Conservation (phyloP, 1,284 basidiomycete genomes). For the Ustilago curta region DNA sequence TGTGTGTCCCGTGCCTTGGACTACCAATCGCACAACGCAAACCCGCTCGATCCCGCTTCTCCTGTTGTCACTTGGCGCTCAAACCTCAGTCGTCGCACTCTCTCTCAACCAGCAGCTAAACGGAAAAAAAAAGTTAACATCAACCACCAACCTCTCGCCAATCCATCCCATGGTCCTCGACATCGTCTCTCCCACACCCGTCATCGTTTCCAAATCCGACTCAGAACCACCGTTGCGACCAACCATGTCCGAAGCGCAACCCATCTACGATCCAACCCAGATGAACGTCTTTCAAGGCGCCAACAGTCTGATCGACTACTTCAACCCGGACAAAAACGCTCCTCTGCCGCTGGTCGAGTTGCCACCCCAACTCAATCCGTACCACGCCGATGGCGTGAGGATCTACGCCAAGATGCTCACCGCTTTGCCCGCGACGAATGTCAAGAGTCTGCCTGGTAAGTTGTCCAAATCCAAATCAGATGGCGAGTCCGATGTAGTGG, state of each 20-base stretch:
- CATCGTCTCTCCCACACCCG: neutral
- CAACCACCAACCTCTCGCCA: neutral
- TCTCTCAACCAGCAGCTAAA: neutral
- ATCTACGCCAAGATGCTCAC: constrained; percentile 56
- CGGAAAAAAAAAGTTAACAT: too few relatives aligned
- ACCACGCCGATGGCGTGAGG: constrained; percentile 36
- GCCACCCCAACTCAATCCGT: constrained; percentile 46
- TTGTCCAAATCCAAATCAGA: neutral
- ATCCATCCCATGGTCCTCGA: neutral
- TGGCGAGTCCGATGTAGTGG: neutral
- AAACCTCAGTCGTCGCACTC: neutral
- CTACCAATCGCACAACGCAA: too few relatives aligned
- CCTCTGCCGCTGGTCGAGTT: constrained; percentile 49
- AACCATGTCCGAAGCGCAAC: constrained; percentile 7
- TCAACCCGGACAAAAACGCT: constrained; percentile 49
- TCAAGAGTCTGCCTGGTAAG: constrained; percentile 56
- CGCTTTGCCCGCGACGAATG: constrained; percentile 47
- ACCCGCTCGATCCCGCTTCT: too few relatives aligned
- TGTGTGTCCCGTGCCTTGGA: too few relatives aligned
- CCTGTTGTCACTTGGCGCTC: too few relatives aligned
- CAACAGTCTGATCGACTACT: constrained; percentile 42
- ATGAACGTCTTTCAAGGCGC: constrained; percentile 43
- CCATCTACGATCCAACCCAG: constrained; percentile 18
- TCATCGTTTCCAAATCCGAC: too few relatives aligned
- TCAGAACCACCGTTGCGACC: too few relatives aligned